Percentiles rank a stretch among this genome's conserved stretches.
Conservation (phyloP, 768 basidiomycete species). For the Phlegmacium glaucopus region DNA sequence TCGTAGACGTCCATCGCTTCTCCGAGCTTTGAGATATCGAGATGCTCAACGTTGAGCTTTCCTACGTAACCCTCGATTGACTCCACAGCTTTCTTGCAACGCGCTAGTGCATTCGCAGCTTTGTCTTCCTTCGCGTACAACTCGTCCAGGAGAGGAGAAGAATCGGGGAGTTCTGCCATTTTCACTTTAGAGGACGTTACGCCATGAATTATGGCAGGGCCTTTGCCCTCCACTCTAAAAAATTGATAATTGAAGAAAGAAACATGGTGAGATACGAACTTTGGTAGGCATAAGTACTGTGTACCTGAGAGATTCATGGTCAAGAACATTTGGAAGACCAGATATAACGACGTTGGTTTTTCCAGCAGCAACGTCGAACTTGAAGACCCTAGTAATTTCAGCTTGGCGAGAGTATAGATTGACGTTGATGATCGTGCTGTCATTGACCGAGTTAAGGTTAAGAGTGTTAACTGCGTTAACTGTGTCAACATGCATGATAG, state of each 20-base stretch:
- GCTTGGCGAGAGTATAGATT: slow-evolving; percentile 34
- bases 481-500: neutral
- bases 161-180: neutral
- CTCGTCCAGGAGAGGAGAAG: neutral
- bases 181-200: slow-evolving; percentile 13
- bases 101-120: neutral
- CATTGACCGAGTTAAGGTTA: slow-evolving; percentile 1
- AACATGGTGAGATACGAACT: neutral
- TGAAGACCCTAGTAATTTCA: slow-evolving; percentile 33
- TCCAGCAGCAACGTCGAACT: slow-evolving; percentile 27
- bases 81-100: neutral
- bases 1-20: slow-evolving; percentile 26
- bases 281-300: neutral
- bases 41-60: neutral
- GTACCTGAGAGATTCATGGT: slow-evolving; percentile 29
- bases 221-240: slow-evolving; percentile 32
- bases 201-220: slow-evolving; percentile 37
- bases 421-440: slow-evolving; percentile 31
- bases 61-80: neutral
- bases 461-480: neutral
- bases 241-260: no score
- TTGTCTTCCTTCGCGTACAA: neutral
- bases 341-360: slow-evolving; percentile 30
- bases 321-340: slow-evolving; percentile 26
- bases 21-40: neutral